A percentile compares a stretch with the other conserved stretches of the same genome.
Conservation (phyloP, 2,329 filamentous ascomycete genomes). For the Neophaeococcomyces aloes region DNA sequence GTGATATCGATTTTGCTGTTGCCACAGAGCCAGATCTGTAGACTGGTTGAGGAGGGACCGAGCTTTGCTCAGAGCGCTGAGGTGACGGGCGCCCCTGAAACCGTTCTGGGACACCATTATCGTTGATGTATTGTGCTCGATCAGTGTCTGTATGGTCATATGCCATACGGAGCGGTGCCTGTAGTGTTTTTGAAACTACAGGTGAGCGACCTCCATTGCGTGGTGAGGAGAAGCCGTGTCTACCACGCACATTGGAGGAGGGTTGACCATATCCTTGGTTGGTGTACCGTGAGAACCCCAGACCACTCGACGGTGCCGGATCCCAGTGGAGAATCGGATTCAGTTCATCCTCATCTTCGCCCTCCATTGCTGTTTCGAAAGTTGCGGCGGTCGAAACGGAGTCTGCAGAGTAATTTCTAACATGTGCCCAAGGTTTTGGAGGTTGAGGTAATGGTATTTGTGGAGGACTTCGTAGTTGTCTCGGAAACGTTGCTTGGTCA, state of each 20-base stretch:
- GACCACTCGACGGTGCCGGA: neutral
- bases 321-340: constrained; percentile 23
- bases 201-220: neutral
- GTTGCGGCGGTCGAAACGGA: constrained; percentile 52
- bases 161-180: neutral
- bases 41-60: neutral
- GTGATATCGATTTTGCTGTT: neutral
- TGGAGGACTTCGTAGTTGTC: constrained; percentile 1
- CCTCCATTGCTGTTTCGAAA: constrained; percentile 55
- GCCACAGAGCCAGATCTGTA: neutral
- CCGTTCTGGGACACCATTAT: constrained; percentile 6
- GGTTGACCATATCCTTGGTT: constrained; percentile 9
- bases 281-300: neutral
- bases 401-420: constrained; percentile 46
- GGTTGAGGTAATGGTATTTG: constrained; percentile 5
- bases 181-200: neutral
- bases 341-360: constrained; percentile 31
- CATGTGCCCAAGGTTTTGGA: constrained; percentile 12
- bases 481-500: neutral
- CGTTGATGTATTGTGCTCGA: constrained; percentile 7
- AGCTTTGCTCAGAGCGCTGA: constrained; percentile 1
- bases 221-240: constrained; percentile 7
- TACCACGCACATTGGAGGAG: constrained; percentile 10
- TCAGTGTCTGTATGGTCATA: neutral
- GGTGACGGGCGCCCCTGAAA: constrained; percentile 6